Base-by-base conservation (phyloP, 495 filamentous ascomycete genomes). In the Aspergillus diversus region DNA sequence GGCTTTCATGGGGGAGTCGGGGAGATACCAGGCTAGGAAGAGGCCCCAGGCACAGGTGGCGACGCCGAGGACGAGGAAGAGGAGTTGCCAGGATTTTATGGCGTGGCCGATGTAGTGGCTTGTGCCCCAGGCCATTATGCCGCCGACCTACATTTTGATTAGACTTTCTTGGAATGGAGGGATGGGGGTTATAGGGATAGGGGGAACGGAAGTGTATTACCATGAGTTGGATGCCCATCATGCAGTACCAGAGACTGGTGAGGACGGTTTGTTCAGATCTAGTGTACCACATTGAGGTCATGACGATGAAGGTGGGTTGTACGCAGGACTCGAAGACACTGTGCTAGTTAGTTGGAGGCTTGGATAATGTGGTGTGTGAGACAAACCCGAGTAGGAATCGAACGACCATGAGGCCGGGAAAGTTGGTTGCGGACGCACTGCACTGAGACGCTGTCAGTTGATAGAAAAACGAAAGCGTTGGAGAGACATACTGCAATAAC, bases 281-380 rank as follows among this genome's bases (percentile, higher is more conserved):
- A 3, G 65, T 77, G 69, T 82, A 87, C 81, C 80, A 86, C 77
- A 83, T 81, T 4, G 74, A 73, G 57, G 83, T 80, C 43, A 73
- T 64, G 12, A 74, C 58, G 42, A 72, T 68, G 59, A 73, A 69
- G 9, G 66, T 62, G 4, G 74, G 72, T n/a, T 65, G 63, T 13
- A 76, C 67, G 43, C 69, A 69, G 34, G 66, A 64, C 52, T 75
- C 69, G 12, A 76, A 71, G 15, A 16, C 6, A 33, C 46, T 55
- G 33, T n/a, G 13, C 27, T 21, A 8, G 59, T 37, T 21, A 48
- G 37, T 27, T 12, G 39, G 42, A 32, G 32, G 4, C 13, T 16
- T 49, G 15, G 13, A 49, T 37, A 35, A 35, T 11, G 1, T 42
- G 13, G 0, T 7, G 17, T 7, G 17, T 13, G 11, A 13, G 31